Conservation (phyloP, 164 flowering plant species). For the Nymphaea colorata region DNA sequence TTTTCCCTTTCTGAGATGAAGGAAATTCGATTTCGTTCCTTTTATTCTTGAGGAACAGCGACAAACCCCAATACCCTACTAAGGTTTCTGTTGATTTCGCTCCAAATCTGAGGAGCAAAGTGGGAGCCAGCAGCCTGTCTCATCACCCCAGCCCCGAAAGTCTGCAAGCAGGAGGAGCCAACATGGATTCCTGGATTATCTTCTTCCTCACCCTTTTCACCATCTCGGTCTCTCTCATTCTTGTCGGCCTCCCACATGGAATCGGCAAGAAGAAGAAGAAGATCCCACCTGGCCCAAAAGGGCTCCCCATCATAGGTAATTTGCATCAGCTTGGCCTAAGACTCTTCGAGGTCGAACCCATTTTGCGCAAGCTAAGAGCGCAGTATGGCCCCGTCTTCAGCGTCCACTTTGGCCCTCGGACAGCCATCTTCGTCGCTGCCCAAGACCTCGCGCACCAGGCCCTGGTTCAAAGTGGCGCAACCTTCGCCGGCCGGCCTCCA, state of each 20-base stretch:
- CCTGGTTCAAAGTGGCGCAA: slow-evolving; percentile 29
- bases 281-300: slow-evolving; percentile 34
- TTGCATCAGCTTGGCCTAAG: slow-evolving; percentile 15
- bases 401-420: slow-evolving; percentile 17
- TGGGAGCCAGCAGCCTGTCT: too few species aligned
- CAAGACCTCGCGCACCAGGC: slow-evolving; percentile 24
- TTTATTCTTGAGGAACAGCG: too few species aligned
- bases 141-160: too few species aligned
- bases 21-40: too few species aligned
- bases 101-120: too few species aligned
- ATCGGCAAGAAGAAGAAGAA: not conserved
- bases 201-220: too few species aligned
- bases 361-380: slow-evolving; percentile 12
- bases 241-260: not conserved
- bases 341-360: slow-evolving; percentile 8
- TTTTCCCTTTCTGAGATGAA: too few species aligned
- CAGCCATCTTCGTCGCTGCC: slow-evolving; percentile 19
- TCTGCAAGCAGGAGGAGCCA: too few species aligned
- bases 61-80: too few species aligned
- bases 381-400: slow-evolving; percentile 33
- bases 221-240: not conserved
- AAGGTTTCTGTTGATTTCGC: too few species aligned
- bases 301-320: slow-evolving; percentile 20
- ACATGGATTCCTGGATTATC: too few species aligned
- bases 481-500: slow-evolving; percentile 28